Evolutionary conservation across 1,139 yeast species (phyloP).

Genomic region (Lodderomyces metapsilosis): DNA sequence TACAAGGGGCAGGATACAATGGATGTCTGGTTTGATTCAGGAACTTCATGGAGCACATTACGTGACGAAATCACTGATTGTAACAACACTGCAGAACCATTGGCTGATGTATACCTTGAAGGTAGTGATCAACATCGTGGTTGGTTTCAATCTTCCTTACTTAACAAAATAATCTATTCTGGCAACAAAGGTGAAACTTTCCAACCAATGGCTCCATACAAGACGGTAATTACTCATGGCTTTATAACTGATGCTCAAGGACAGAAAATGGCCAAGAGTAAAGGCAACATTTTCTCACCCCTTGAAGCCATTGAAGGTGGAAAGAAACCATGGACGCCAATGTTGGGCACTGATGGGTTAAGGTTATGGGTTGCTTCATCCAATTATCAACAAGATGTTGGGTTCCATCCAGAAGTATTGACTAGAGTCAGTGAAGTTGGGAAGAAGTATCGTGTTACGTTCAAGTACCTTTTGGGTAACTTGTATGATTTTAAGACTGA

Average conservation of each 20-base stretch:
- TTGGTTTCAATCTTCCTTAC: constrained; percentile 93
- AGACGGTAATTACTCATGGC: constrained; percentile 84
- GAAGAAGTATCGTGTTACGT: constrained; percentile 80
- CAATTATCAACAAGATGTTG: constrained; percentile 79
- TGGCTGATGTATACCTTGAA: constrained; percentile 83
- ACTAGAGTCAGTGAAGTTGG: constrained; percentile 75
- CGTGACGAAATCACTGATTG: constrained; percentile 16
- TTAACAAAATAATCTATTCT: constrained; percentile 67
- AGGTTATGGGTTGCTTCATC: constrained; percentile 90
- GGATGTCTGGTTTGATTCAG: constrained; percentile 99
- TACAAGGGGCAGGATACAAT: constrained; percentile 82
- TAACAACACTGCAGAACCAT: constrained; percentile 32
- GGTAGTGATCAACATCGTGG: constrained; percentile 99
- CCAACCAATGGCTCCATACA: constrained; percentile 66
- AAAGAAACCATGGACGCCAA: constrained; percentile 52
- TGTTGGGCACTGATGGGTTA: constrained; percentile 89
- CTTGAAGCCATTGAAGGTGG: constrained; percentile 65
- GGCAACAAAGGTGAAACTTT: constrained; percentile 27
- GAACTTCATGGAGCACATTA: constrained; percentile 84
- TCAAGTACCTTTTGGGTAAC: constrained; percentile 79
- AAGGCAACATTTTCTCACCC: constrained; percentile 82
- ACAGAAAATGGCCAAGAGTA: constrained; percentile 89
- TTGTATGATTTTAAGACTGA: constrained; percentile 36
- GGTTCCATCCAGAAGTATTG: constrained; percentile 70
- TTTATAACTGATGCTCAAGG: constrained; percentile 85